Percentiles rank a stretch among this genome's conserved stretches.
Conservation (phyloP, 371 early-diverging fungal species). For the Circinella umbellata region DNA sequence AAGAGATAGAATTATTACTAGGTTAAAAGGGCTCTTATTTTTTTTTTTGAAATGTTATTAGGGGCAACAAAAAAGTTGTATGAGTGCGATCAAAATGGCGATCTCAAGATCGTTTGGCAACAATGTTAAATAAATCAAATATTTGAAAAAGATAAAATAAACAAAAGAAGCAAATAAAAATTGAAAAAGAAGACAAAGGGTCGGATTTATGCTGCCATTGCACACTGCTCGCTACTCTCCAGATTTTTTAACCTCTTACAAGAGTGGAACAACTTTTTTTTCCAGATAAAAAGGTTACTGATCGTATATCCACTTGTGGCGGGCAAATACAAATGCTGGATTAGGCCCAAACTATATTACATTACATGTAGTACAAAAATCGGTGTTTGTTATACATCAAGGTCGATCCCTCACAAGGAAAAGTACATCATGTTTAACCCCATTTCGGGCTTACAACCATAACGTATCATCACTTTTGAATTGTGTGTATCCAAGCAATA, state of each 20-base stretch:
- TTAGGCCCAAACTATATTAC: not conserved
- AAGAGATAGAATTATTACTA: not conserved
- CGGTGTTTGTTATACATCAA: slow-evolving; percentile 7
- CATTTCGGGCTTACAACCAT: not conserved
- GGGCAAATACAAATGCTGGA: not conserved
- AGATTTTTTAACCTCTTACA: not conserved
- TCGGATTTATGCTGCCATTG: not conserved
- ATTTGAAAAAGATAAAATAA: not conserved
- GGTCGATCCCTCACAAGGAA: not conserved
- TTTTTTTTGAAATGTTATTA: not conserved
- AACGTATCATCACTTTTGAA: no score
- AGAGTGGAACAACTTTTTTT: not conserved
- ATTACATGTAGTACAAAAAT: slow-evolving; percentile 1
- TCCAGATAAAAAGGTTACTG: not conserved
- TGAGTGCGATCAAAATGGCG: not conserved
- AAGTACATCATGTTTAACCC: not conserved
- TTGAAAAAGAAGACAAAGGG: not conserved
- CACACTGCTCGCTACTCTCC: not conserved
- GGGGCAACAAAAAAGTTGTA: not conserved
- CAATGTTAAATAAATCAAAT: not conserved
- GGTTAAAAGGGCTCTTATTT: not conserved
- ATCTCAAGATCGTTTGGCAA: slow-evolving; percentile 1
- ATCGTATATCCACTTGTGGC: not conserved
- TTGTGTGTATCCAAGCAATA: no score
- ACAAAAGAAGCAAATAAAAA: not conserved